Percentiles rank a stretch among this genome's conserved stretches.
Evolutionary conservation across 805 yeast genomes (phyloP).

Genomic region (Metschnikowia reukaufii): DNA sequence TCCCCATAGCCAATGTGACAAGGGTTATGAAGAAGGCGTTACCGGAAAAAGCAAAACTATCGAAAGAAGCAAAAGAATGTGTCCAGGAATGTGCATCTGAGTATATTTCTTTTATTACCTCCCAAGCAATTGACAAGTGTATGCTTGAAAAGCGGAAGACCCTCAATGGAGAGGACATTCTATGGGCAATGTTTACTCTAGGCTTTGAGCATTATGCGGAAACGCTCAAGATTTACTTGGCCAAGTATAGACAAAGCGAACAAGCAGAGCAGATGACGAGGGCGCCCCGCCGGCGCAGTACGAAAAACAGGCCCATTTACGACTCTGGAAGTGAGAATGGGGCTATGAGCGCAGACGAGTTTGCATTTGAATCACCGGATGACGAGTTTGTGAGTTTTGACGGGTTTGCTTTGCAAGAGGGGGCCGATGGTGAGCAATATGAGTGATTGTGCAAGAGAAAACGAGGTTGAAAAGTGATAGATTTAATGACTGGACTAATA

Average conservation of each 20-base stretch:
- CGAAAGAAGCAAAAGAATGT: slow-evolving; percentile 78
- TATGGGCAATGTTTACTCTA: slow-evolving; percentile 60
- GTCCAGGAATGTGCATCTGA: slow-evolving; percentile 72
- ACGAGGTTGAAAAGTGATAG: too few species aligned
- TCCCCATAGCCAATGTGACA: slow-evolving; percentile 54
- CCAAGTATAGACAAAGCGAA: slow-evolving; percentile 56
- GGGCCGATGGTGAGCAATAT: background rate
- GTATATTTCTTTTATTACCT: slow-evolving; percentile 65
- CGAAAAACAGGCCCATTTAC: background rate
- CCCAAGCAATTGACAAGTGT: slow-evolving; percentile 65
- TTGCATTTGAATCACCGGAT: slow-evolving; percentile 7
- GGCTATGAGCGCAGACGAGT: slow-evolving; percentile 4
- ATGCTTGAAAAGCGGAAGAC: slow-evolving; percentile 66
- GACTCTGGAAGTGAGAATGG: slow-evolving; percentile 8
- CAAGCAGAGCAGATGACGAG: slow-evolving; percentile 16
- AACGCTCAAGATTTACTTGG: slow-evolving; percentile 64
- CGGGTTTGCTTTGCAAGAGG: slow-evolving; percentile 7
- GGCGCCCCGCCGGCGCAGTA: slow-evolving; percentile 9
- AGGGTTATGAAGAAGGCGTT: slow-evolving; percentile 74
- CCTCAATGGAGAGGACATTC: slow-evolving; percentile 67
- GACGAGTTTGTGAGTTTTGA: slow-evolving; percentile 12
- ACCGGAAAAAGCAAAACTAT: slow-evolving; percentile 71
- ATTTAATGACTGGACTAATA: too few species aligned
- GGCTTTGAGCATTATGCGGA: slow-evolving; percentile 74
- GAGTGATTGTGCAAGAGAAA: background rate